Percentiles rank a stretch among this genome's conserved stretches.
These are phyloP conservation scores for Arthrobotrys conoides DNA, from an alignment of 2,329 filamentous ascomycete species.

Conservation along the genomic window DNA sequence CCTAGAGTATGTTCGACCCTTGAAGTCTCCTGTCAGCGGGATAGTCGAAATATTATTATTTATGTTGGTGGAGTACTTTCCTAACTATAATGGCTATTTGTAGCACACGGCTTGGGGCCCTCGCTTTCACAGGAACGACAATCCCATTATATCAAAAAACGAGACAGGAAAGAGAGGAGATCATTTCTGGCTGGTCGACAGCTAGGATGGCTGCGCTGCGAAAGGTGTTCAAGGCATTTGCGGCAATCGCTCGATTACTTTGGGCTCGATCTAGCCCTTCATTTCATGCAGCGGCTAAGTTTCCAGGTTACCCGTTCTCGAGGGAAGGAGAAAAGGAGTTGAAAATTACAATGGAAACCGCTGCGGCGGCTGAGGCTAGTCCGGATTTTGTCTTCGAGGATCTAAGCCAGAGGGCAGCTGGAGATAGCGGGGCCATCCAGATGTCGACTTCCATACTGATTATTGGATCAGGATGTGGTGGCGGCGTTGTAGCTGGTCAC, in stretches of 20 bases:
- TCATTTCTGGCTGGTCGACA: slow-evolving; percentile 75
- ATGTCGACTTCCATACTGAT: slow-evolving; percentile 86
- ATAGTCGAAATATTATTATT: not conserved
- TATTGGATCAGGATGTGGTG: slow-evolving; percentile 88
- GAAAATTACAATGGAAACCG: slow-evolving; percentile 66
- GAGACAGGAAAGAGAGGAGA: slow-evolving; percentile 73
- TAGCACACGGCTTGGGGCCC: slow-evolving; percentile 75
- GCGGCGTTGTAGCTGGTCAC: slow-evolving; percentile 83
- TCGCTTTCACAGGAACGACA: slow-evolving; percentile 78
- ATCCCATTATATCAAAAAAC: slow-evolving; percentile 76
- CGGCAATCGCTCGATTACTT: slow-evolving; percentile 31
- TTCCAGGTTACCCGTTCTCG: slow-evolving; percentile 74
- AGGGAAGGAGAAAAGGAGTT: slow-evolving; percentile 67
- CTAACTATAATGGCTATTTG: slow-evolving; percentile 2
- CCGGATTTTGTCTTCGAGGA: slow-evolving; percentile 65
- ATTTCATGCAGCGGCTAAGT: slow-evolving; percentile 67
- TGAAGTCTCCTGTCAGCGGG: not conserved
- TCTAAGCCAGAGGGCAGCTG: slow-evolving; percentile 69
- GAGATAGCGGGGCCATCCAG: slow-evolving; percentile 38
- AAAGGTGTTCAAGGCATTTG: slow-evolving; percentile 60
- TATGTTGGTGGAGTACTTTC: not conserved
- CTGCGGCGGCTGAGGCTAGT: slow-evolving; percentile 66
- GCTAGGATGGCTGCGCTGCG: slow-evolving; percentile 68
- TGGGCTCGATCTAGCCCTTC: slow-evolving; percentile 68
- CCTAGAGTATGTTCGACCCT: slow-evolving; percentile 43